Evolutionary conservation across 2,329 filamentous ascomycete species (phyloP), one percentile per base, ranked within the genome.

Genomic region (Colletotrichum abscissum): DNA sequence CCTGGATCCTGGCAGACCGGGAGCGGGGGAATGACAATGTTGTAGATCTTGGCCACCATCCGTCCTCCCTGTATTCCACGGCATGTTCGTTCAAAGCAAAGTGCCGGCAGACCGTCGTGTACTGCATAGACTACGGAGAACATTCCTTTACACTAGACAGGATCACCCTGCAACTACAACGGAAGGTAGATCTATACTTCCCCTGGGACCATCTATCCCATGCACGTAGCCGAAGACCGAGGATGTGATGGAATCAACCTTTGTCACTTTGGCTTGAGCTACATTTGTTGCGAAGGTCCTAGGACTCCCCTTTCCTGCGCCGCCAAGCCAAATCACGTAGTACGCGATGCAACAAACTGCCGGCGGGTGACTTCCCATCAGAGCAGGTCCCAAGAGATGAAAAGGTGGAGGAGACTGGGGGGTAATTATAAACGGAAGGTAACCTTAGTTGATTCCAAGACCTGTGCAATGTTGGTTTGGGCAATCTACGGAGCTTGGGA

Each of bases 261-360:
- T 42, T 42, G 38, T 42, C 38, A 42, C 38, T 12, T 33, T 33
- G 30, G 30, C 30, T 33, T 4, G 4, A 33, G 19, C n/a, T 52
- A 4, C 49, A 33, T 24, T 12, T 49, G 54, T 63, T 52, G 19
- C 33, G 24, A 12, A 55, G 58, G 16, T 56, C 30, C 30, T 11
- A 33, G 52, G 55, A 24, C 56, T 35, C 19, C 30, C 42, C 22
- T 56, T 56, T 56, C 30, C 24, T 28, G 63, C 33, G 11, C 38
- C 56, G 71, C 71, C 71, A 66, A 73, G 67, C 22, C 49, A 26
- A 4, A 66, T 60, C 56, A 71, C 71, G 60, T 49, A 49, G 71
- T 71, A 73, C 26, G 71, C 71, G 49, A 73, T 73, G 71, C 71
- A 71, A 73, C 71, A 22, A 71, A 73, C 35, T 73, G 56, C 62